Conservation (phyloP, 2,329 filamentous ascomycete genomes). For the Ophiostoma sp. region DNA sequence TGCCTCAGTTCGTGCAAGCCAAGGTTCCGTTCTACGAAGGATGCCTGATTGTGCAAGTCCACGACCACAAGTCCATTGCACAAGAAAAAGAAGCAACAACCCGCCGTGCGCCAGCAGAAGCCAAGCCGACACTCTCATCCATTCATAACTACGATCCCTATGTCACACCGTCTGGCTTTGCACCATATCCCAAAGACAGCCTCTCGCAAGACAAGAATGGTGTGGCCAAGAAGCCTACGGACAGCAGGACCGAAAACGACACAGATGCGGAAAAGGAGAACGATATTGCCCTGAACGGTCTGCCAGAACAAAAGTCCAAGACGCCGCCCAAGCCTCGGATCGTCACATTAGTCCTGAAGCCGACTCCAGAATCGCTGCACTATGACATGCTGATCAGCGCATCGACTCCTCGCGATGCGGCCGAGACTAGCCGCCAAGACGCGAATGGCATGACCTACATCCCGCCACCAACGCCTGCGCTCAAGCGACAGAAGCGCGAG, state of each 20-base stretch:
- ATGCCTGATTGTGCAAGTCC: slow-evolving; percentile 89
- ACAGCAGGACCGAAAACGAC: slow-evolving; percentile 40
- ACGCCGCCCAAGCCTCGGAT: slow-evolving; percentile 56
- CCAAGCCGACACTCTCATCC: slow-evolving; percentile 65
- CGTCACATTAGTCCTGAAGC: slow-evolving; percentile 75
- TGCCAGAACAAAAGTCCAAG: slow-evolving; percentile 44
- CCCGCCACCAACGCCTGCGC: slow-evolving; percentile 62
- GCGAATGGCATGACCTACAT: slow-evolving; percentile 34
- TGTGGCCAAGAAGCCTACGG: slow-evolving; percentile 34
- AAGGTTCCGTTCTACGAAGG: slow-evolving; percentile 86
- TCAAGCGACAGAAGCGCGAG: slow-evolving; percentile 64
- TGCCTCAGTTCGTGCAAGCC: slow-evolving; percentile 67
- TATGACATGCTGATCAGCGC: slow-evolving; percentile 70
- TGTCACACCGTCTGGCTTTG: slow-evolving; percentile 82
- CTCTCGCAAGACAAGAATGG: slow-evolving; percentile 28
- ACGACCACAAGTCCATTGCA: slow-evolving; percentile 69
- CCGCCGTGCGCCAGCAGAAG: slow-evolving; percentile 46
- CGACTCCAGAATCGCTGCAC: slow-evolving; percentile 70
- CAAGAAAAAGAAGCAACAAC: slow-evolving; percentile 53
- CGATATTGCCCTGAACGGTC: slow-evolving; percentile 44
- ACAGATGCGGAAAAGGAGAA: slow-evolving; percentile 49
- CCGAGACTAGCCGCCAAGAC: slow-evolving; percentile 19
- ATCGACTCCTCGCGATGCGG: slow-evolving; percentile 55
- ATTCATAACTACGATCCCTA: slow-evolving; percentile 90
- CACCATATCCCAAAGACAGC: slow-evolving; percentile 62